These are phyloP conservation scores for Lycium ferocissimum DNA, from an alignment of 257 asterid genomes.

Conservation along the genomic window DNA sequence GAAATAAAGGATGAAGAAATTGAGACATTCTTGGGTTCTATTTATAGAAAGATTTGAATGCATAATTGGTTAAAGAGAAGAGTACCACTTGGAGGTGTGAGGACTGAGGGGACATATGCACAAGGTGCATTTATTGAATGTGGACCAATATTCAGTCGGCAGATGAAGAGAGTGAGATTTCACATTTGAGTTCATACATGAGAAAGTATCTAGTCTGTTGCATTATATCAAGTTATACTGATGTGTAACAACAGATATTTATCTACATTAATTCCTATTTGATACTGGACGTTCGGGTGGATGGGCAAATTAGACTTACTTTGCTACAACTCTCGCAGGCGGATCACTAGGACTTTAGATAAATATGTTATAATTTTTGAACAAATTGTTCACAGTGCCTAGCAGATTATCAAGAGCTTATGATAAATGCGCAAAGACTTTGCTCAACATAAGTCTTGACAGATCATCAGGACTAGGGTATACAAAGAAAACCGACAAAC, in stretches of 20 bases:
- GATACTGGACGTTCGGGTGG: not conserved
- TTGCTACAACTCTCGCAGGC: not conserved
- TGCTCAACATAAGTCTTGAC: too few species aligned
- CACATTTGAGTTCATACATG: constrained; percentile 10
- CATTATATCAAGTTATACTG: not conserved
- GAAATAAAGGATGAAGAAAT: not conserved
- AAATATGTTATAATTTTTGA: not conserved
- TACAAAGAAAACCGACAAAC: too few species aligned
- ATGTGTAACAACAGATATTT: not conserved
- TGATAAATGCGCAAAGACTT: too few species aligned
- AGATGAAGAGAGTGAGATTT: not conserved
- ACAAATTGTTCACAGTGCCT: not conserved
- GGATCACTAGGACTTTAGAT: not conserved
- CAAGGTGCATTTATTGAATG: not conserved
- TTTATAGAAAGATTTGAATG: constrained; percentile 3
- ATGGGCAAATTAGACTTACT: not conserved
- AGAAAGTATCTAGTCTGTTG: not conserved
- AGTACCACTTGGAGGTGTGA: not conserved
- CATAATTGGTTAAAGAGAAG: not conserved
- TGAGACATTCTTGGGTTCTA: not conserved
- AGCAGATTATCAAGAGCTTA: too few species aligned
- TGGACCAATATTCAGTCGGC: not conserved
- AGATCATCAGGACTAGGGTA: too few species aligned
- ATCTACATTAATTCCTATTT: not conserved
- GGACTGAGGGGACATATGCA: too few species aligned